Percentiles rank a stretch among this genome's conserved stretches.
phyloP scores from a whole-genome alignment of 495 filamentous ascomycete species.

The Neurospora terricola region DNA sequence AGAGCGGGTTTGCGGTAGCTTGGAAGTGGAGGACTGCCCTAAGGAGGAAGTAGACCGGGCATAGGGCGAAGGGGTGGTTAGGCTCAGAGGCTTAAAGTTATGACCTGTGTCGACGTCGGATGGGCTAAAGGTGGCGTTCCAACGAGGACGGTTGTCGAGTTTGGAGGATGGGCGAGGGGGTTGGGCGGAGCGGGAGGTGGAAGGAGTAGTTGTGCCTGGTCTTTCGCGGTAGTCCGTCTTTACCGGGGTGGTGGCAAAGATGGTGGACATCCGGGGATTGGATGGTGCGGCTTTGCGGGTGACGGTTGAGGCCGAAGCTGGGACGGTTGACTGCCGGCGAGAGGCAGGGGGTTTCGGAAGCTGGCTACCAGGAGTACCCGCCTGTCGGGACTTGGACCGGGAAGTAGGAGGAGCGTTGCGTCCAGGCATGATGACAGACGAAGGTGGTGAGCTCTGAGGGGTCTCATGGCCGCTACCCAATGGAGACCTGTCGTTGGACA shows the following conservation, averaged over 20 bases:
- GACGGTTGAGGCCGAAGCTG: constrained; percentile 14
- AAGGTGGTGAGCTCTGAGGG: constrained; percentile 82
- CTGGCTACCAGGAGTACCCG: constrained; percentile 24
- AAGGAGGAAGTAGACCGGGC: constrained; percentile 37
- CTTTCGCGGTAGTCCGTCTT: neutral
- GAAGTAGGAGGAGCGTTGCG: constrained; percentile 31
- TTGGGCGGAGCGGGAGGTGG: constrained; percentile 33
- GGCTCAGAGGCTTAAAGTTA: constrained; percentile 54
- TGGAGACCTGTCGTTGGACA: constrained; percentile 76
- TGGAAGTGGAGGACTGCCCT: constrained; percentile 30
- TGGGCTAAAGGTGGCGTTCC: constrained; percentile 69
- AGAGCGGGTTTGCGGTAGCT: constrained; percentile 36
- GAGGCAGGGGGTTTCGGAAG: constrained; percentile 31
- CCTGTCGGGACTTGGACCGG: constrained; percentile 31
- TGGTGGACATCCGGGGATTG: constrained; percentile 27
- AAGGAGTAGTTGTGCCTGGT: constrained; percentile 24
- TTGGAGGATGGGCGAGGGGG: constrained; percentile 44
- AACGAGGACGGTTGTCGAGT: constrained; percentile 56
- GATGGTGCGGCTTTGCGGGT: constrained; percentile 27
- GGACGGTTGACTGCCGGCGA: constrained; percentile 22
- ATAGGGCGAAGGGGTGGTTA: constrained; percentile 54
- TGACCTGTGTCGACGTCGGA: constrained; percentile 57
- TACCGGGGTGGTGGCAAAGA: neutral
- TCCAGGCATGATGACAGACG: constrained; percentile 65
- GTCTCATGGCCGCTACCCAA: constrained; percentile 65